Conservation (phyloP, 768 basidiomycete genomes). For the Pleurotus pulmonarius region DNA sequence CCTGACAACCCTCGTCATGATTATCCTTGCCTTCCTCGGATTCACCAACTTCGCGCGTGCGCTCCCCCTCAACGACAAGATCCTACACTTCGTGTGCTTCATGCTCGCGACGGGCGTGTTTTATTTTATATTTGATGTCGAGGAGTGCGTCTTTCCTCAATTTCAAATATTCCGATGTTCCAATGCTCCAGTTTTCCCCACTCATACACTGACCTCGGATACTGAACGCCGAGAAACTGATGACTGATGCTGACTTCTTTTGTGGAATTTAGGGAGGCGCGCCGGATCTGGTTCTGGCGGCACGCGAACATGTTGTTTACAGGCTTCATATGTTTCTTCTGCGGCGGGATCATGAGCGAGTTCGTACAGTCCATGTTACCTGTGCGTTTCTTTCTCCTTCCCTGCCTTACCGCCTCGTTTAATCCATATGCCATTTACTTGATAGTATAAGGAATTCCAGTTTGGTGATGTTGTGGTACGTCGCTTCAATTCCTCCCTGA, state of each 20-base stretch:
- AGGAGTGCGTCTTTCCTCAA: constrained; percentile 56
- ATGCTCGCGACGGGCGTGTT: constrained; percentile 72
- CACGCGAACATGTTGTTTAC: constrained; percentile 69
- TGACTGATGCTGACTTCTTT: neutral
- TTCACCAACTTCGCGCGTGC: constrained; percentile 67
- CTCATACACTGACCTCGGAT: neutral
- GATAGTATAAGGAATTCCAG: constrained; percentile 68
- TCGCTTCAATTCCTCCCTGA: constrained; percentile 3
- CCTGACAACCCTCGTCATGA: constrained; percentile 66
- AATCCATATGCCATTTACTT: neutral
- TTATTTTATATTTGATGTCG: constrained; percentile 85
- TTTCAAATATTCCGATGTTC: too few relatives aligned
- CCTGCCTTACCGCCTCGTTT: too few relatives aligned
- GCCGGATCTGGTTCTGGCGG: constrained; percentile 88
- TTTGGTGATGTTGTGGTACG: constrained; percentile 66
- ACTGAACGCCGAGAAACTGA: neutral
- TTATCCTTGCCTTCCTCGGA: constrained; percentile 69
- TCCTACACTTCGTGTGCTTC: constrained; percentile 78
- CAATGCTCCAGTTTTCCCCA: too few relatives aligned
- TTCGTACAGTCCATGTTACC: constrained; percentile 77
- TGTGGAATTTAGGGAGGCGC: constrained; percentile 52
- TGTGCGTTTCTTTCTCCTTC: constrained; percentile 23
- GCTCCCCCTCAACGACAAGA: constrained; percentile 74
- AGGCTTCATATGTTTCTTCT: constrained; percentile 65
- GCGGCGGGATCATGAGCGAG: constrained; percentile 80